Percentiles rank a stretch among this genome's conserved stretches.
Conservation (phyloP, 108 stramenopile genomes). For the Cyclotella choctawhatcheeana region DNA sequence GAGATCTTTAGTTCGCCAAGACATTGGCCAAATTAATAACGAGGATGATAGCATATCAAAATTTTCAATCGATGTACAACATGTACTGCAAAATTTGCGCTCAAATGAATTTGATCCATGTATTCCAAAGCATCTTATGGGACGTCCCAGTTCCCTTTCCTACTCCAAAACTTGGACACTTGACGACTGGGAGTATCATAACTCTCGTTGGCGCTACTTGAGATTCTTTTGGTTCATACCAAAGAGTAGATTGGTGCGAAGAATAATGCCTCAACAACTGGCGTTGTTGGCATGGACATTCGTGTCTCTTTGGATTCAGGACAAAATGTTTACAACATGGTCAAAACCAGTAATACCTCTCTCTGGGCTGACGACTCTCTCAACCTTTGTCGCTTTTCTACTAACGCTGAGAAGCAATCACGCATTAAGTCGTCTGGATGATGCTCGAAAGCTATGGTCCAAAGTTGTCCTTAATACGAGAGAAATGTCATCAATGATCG, state of each 20-base stretch:
- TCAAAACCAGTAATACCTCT: constrained; percentile 34
- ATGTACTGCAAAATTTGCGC: constrained; percentile 37
- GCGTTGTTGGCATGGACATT: constrained; percentile 46
- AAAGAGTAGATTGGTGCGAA: constrained; percentile 30
- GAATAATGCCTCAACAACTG: constrained; percentile 47
- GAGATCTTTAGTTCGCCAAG: no score
- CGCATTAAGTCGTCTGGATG: constrained; percentile 53
- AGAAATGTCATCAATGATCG: constrained; percentile 53
- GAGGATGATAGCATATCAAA: constrained; percentile 22
- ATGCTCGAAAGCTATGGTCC: constrained; percentile 48
- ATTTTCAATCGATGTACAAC: constrained; percentile 35
- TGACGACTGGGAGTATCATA: constrained; percentile 62
- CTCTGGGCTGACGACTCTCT: constrained; percentile 46
- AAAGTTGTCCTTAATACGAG: constrained; percentile 54
- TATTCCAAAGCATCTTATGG: constrained; percentile 38
- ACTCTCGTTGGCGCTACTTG: constrained; percentile 46
- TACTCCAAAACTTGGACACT: constrained; percentile 41
- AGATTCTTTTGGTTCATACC: constrained; percentile 37
- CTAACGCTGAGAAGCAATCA: constrained; percentile 65
- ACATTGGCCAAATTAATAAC: no score
- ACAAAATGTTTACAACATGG: constrained; percentile 12
- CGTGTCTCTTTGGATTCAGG: constrained; percentile 24
- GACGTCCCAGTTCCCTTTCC: constrained; percentile 11
- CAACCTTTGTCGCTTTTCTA: constrained; percentile 65
- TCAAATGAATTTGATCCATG: constrained; percentile 29